phyloP scores from a whole-genome alignment of 352 stramenopile genomes.

The Phytophthora syringae region DNA sequence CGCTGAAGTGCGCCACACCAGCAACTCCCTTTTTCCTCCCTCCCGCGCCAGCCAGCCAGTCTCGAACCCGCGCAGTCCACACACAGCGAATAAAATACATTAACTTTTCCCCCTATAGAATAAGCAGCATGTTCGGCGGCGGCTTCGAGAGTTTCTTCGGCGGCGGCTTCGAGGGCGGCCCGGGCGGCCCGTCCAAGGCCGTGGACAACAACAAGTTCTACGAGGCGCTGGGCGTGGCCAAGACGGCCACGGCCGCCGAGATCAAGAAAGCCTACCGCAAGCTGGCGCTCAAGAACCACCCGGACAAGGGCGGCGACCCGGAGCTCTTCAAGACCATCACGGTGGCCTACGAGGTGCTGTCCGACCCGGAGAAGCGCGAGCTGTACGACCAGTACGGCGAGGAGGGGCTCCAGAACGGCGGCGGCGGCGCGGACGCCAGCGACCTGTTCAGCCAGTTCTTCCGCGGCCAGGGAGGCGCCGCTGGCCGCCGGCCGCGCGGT shows the following conservation, averaged over 20 bases:
- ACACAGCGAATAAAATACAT: conserved; percentile 38
- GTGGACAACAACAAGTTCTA: conserved; percentile 92
- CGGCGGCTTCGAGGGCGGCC: conserved; percentile 68
- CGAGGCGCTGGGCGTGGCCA: conserved; percentile 85
- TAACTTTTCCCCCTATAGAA: conserved; percentile 18
- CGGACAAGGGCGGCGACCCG: conserved; percentile 98
- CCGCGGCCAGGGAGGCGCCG: conserved; percentile 70
- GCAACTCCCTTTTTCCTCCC: conserved; percentile 32
- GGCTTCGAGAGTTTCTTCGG: conserved; percentile 90
- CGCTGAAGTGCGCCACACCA: conserved; percentile 11
- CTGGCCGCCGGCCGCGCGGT: conserved; percentile 65
- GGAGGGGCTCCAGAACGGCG: conserved; percentile 96
- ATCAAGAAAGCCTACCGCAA: conserved; percentile 94
- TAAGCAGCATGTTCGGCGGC: conserved; percentile 75
- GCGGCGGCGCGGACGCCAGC: conserved; percentile 66
- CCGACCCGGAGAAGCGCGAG: conserved; percentile 91
- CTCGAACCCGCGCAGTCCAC: conserved; percentile 39
- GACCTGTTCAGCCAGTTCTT: conserved; percentile 99
- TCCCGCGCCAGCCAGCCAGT: conserved; percentile 35
- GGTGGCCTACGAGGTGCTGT: conserved; percentile 97
- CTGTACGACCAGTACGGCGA: conserved; percentile 97
- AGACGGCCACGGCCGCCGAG: conserved; percentile 82
- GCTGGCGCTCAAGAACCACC: conserved; percentile 95
- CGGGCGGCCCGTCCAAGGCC: conserved; percentile 56
- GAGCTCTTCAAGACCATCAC: conserved; percentile 96